Evolutionary conservation across 257 asterid genomes (phyloP).

Genomic region (Petrea volubilis): DNA sequence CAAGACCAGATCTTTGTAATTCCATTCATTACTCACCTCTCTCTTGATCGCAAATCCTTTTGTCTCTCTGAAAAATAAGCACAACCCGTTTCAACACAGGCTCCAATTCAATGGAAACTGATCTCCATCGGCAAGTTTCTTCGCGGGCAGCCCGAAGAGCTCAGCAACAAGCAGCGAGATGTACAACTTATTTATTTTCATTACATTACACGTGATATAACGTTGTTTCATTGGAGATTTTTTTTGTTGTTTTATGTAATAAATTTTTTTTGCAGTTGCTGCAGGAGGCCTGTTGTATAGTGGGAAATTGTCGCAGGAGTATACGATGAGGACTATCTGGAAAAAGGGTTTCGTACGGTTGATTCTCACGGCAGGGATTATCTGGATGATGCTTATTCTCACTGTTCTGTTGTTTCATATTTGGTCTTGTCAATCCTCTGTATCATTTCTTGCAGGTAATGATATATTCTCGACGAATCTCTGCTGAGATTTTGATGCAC

Average conservation of each 20-base stretch:
- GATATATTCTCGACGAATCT: background rate
- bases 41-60: background rate
- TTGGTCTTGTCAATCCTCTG: conserved; percentile 66
- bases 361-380: conserved; percentile 56
- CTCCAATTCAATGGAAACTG: conserved; percentile 42
- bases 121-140: conserved; percentile 41
- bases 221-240: conserved; percentile 8
- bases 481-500: conserved; percentile 17
- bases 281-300: conserved; percentile 32
- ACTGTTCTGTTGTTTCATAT: conserved; percentile 53
- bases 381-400: conserved; percentile 61
- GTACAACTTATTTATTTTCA: conserved; percentile 13
- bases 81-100: conserved; percentile 8
- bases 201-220: background rate
- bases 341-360: conserved; percentile 62
- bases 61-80: conserved; percentile 16
- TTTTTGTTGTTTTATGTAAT: background rate
- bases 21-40: conserved; percentile 5
- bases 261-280: conserved; percentile 46
- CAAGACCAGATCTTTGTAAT: conserved; percentile 35
- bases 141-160: conserved; percentile 55
- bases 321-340: conserved; percentile 47
- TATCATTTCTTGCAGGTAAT: conserved; percentile 53
- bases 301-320: conserved; percentile 48
- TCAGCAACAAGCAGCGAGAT: conserved; percentile 43